Base-by-base conservation (phyloP, 306 rosid species). In the Cucurbita argyrosperma region DNA sequence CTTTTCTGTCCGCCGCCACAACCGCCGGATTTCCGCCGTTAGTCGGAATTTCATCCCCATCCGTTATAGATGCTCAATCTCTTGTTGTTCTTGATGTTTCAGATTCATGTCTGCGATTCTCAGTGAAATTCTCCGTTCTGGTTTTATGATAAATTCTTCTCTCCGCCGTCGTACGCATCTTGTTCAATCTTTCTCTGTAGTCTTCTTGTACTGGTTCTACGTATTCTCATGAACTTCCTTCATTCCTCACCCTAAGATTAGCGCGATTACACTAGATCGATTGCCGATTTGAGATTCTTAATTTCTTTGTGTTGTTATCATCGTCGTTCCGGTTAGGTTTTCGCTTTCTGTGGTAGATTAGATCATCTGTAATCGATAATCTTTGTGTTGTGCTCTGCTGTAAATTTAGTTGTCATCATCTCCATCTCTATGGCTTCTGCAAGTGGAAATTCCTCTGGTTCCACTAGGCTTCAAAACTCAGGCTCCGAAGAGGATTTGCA, bases 181-280 rank as follows among this genome's bases (percentile, higher is more conserved):
- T 26, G 96, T 92, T 84, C 98, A 92, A 80, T 92, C 98, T 61
- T 90, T 92, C 88, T 92, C 98, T 5, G 95, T 92, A 23, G 88
- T 90, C 14, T 92, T 92, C 81, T 96, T 92, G 40, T 85, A 92
- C 83, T 92, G 98, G 98, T 92, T 92, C 80, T 92, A 92, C 65
- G 98, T 88, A 43, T 92, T 92, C 42, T 92, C 97, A 84, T 79
- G 81, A 83, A 78, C 65, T 70, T 45, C 72, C 35, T 35, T 11
- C 21, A 68, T 14, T 23, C 42, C 7, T 38, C 54, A 4, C 14
- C 55, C 49, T n/a, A 5, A 74, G 39, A 74, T 73, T 56, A 54
- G 42, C 52, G 3, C 7, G 38, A 71, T 54, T 19, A 18, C 42
- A 18, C 71, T 38, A 65, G 71, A 65, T 63, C 69, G 14, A n/a